Base-by-base conservation (phyloP, 140 eudicot genomes). In the Cichorium intybus region DNA sequence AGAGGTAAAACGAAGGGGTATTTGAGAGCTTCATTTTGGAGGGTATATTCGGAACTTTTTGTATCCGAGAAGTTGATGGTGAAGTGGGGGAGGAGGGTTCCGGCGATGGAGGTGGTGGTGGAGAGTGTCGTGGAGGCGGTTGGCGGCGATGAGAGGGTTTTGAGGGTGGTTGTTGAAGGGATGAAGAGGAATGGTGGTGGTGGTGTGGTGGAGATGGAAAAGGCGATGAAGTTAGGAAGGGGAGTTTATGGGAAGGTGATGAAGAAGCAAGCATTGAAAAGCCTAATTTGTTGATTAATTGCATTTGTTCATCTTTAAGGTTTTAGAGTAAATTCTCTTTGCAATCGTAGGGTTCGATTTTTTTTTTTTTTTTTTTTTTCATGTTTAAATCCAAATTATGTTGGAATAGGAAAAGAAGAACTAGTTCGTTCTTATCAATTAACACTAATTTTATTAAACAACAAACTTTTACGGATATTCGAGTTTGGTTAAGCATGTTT, bases 11-110 rank as follows among this genome's bases (percentile, higher is more conserved):
- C 74, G 23, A 92, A 92, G 60, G 96, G 98, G 11, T 89, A 77
- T 29, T 71, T 92, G 46, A 81, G 95, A 60, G 89, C 98, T 39
- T 88, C 96, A 15, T 92, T 88, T 83, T 92, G 98, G 98, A 75
- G 55, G 39, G 95, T 84, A 27, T 85, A 85, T 85, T 74, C 80
- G 0, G 85, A 81, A 24, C 86, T 78, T 50, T 87, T 74, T 41
- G 82, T 76, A n/a, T 85, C 98, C 1, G 96, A 92, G 21, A 92
- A 83, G 75, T 43, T 79, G 76, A 75, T 82, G 83, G 79, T 82
- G 79, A 77, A 74, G 69, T 88, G 95, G 96, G 96, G 96, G 54
- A 85, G 93, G 66, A 77, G 70, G 62, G 75, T 88, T 66, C 93
- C 96, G 61, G 56, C 83, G 18, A 57, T 69, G 70, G 96, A 85